Evolutionary conservation across 106 monocot species (phyloP), one percentile per base, ranked within the genome.

Genomic region (Iris macrosiphon): DNA sequence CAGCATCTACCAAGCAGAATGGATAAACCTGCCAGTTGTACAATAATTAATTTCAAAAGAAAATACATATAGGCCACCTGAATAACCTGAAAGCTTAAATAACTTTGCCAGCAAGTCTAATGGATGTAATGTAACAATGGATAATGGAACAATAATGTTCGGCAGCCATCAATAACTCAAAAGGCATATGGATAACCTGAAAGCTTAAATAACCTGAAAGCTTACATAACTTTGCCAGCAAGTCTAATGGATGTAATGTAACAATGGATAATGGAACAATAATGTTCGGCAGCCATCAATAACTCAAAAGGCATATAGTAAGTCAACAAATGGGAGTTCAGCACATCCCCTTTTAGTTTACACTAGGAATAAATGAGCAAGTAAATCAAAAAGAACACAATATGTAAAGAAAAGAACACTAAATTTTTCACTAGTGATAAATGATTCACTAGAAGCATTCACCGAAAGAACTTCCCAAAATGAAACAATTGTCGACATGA

Each of bases 1-100:
- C 83, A 60, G 38, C 49, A 57, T 98, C 90, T 31, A 83, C 66
- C 43, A 98, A 83, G 68, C 77, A 68, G 29, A 80, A 83, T 14
- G 80, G 80, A 17, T 48, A 60, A 49, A 98, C 90, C 96, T 98
- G 73, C 52, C 62, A 81, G 57, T 13, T 31, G 18, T 14, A 47
- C 31, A 18, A 17, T 2, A 52, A 64, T 34, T 23, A 54, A 54
- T 25, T 61, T 60, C 24, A 11, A 7, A 46, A 46, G 25, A 19
- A 7, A 47, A 28, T n/a, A 38, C 14, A 24, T 22, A 20, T 18
- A n/a, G 38, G 28, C 18, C 13, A 38, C 19, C 12, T 21, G 10
- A 1, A 46, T 46, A 23, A 23, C 20, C 27, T 27, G 14, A 15
- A 49, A n/a, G n/a, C n/a, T n/a, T 49, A 28, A 7, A 20, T 49